These are phyloP conservation scores for Ophiostoma pallidulum DNA, from an alignment of 2,329 filamentous ascomycete species.

Conservation along the genomic window DNA sequence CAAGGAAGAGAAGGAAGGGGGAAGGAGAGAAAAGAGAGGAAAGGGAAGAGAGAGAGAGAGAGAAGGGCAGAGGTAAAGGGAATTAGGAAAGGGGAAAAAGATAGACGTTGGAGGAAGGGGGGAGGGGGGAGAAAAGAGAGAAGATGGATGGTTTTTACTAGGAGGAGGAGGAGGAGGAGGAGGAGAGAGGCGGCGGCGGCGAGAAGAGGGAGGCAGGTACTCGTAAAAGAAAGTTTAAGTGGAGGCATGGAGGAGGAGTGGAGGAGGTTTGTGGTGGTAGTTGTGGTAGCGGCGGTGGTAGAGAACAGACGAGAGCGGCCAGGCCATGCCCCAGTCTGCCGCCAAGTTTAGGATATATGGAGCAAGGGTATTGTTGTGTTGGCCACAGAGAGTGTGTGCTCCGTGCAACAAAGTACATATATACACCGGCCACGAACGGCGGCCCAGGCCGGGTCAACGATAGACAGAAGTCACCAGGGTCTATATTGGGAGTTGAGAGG, in stretches of 20 bases:
- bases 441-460: neutral
- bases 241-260: constrained; percentile 11
- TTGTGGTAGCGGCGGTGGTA: constrained; percentile 7
- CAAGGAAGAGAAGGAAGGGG: constrained; percentile 16
- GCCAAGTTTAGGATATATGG: constrained; percentile 13
- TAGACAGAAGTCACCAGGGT: too few relatives aligned
- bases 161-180: constrained; percentile 2
- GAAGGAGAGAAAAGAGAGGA: constrained; percentile 15
- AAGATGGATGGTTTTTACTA: constrained; percentile 11
- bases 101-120: constrained; percentile 14
- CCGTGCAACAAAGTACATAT: constrained; percentile 11
- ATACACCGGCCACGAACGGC: neutral
- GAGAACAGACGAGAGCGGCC: constrained; percentile 15
- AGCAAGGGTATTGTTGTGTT: constrained; percentile 14
- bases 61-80: constrained; percentile 11
- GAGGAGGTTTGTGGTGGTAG: constrained; percentile 9
- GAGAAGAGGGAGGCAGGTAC: constrained; percentile 16
- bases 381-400: constrained; percentile 6
- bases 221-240: constrained; percentile 16
- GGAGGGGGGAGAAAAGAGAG: constrained; percentile 13
- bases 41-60: constrained; percentile 13
- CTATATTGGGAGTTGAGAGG: too few relatives aligned
- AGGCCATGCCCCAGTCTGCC: constrained; percentile 16
- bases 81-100: constrained; percentile 15
- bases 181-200: constrained; percentile 6